These are phyloP conservation scores for Phaeotremella fagi DNA, from an alignment of 768 basidiomycete genomes.

Conservation along the genomic window DNA sequence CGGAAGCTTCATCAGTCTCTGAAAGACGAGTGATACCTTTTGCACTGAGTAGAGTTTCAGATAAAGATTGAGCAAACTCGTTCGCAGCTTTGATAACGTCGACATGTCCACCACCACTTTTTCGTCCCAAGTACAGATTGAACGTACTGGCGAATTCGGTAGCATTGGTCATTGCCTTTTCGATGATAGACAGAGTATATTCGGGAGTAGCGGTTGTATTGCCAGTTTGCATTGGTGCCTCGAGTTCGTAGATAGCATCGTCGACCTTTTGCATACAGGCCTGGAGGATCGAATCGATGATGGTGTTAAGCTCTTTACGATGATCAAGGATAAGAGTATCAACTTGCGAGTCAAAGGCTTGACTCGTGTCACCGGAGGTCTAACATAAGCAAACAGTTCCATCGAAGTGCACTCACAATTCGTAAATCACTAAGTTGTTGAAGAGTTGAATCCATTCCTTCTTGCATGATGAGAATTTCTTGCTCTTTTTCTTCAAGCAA, in stretches of 20 bases:
- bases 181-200: constrained; percentile 96
- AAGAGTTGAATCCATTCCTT: constrained; percentile 88
- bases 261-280: constrained; percentile 96
- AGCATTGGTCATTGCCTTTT: constrained; percentile 89
- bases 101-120: constrained; percentile 87
- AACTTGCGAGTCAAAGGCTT: constrained; percentile 93
- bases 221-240: constrained; percentile 89
- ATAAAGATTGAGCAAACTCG: constrained; percentile 86
- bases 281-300: constrained; percentile 96
- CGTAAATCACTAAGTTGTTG: constrained; percentile 80
- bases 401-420: constrained; percentile 55
- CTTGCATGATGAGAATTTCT: constrained; percentile 91
- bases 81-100: constrained; percentile 97
- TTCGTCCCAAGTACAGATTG: constrained; percentile 75
- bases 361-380: constrained; percentile 78
- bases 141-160: constrained; percentile 94
- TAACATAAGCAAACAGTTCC: constrained; percentile 45
- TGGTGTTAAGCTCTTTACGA: constrained; percentile 93
- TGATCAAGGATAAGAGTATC: constrained; percentile 94
- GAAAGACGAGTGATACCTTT: constrained; percentile 94
- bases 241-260: constrained; percentile 93
- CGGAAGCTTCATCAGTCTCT: constrained; percentile 83
- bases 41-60: constrained; percentile 86
- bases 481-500: constrained; percentile 93
- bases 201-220: constrained; percentile 97